Percentiles rank a stretch among this genome's conserved stretches.
Conservation (phyloP, 345 rosid genomes). For the Linum lewisii region DNA sequence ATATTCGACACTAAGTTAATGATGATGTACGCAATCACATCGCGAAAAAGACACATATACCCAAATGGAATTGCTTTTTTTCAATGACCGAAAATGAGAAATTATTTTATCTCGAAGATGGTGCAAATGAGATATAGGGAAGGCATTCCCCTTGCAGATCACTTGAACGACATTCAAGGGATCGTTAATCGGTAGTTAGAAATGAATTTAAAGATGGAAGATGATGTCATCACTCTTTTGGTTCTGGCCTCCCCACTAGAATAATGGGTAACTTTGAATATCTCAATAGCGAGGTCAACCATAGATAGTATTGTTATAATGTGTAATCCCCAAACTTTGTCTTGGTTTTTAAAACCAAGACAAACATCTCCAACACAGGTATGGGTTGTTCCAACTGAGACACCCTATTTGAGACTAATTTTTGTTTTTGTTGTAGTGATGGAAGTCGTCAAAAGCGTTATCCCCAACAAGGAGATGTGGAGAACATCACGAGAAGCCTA, state of each 20-base stretch:
- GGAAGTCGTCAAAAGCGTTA: no score
- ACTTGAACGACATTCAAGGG: conserved; percentile 7
- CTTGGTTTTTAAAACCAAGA: no score
- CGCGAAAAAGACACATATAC: no score
- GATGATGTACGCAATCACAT: no score
- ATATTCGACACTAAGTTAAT: no score
- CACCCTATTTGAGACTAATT: no score
- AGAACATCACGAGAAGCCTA: no score
- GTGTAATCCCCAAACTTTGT: no score
- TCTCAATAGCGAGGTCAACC: not conserved
- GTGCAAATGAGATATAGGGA: not conserved
- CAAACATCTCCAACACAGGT: no score
- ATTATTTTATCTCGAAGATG: not conserved
- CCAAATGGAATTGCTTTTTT: not conserved
- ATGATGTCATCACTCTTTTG: not conserved
- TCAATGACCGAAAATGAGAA: not conserved
- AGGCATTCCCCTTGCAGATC: not conserved
- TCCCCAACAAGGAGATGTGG: not conserved
- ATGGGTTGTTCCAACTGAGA: no score
- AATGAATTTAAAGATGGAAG: not conserved
- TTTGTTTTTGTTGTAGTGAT: no score
- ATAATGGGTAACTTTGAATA: no score
- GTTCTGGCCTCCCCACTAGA: not conserved
- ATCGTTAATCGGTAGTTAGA: not conserved
- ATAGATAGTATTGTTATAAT: not conserved